Base-by-base conservation (phyloP, 352 stramenopile genomes). In the Pythium chondricola region DNA sequence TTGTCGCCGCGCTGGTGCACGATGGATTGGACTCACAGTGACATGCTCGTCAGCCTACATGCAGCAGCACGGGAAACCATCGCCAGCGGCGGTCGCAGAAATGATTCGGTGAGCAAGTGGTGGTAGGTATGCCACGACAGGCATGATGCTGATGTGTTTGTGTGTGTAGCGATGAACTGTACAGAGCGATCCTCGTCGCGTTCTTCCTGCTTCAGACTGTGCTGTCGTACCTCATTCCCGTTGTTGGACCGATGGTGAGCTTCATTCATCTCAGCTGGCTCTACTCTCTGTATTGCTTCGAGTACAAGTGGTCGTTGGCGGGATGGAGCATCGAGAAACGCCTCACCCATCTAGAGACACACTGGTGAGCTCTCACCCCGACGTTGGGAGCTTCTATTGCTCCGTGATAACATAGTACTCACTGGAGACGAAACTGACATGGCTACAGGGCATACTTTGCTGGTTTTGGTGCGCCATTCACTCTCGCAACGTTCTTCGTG, bases 221-320 rank as follows among this genome's bases (percentile, higher is more conserved):
- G 48, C 33, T 94, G 32, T 85, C 75, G 38, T 93, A 94, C 42
- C 40, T 94, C 32, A 67, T 94, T 39, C 83, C 83, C 5, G 56
- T 91, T 6, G 56, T 92, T 30, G 83, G 83, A 0, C 80, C 83
- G 1, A 71, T 76, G 21, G 59, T 67, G 21, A 94, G 83, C 56
- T 94, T 94, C 43, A 79, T 92, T 42, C 79, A 92, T 52, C 47
- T 92, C 35, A 92, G 83, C 36, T 94, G 83, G 83, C 58, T 94
- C 22, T 94, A 94, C 60, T 87, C 83, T 37, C 74, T 94, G n/a
- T 94, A 94, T 54, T 92, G 81, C 65, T 94, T 93, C 51, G 83
- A 94, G 58, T 94, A 94, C 75, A 94, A 92, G 65, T 94, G 83
- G 83, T 90, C 79, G 31, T 61, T 92, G 25, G 81, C 80, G 33